Conservation (phyloP, 345 rosid genomes). For the Laguncularia racemosa region DNA sequence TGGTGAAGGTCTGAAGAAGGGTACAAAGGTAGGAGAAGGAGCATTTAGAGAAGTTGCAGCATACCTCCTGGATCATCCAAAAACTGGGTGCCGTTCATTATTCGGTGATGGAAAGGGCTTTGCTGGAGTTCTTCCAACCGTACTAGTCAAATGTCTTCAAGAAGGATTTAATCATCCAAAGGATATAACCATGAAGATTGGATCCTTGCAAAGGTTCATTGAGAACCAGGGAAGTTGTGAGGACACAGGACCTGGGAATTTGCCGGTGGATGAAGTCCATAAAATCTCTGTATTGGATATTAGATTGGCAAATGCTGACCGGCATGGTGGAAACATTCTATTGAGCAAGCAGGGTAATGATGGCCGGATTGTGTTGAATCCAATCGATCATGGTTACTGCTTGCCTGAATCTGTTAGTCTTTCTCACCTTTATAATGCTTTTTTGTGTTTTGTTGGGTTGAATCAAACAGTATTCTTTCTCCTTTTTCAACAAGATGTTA, state of each 20-base stretch:
- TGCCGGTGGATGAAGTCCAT: conserved; percentile 40
- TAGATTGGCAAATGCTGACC: conserved; percentile 40
- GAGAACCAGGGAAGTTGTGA: conserved; percentile 37
- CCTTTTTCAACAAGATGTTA: not conserved
- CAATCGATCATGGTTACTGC: conserved; percentile 46
- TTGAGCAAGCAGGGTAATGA: conserved; percentile 14
- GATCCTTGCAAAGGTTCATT: conserved; percentile 38
- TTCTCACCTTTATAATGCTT: not conserved
- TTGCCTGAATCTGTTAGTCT: conserved; percentile 36
- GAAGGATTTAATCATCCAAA: conserved; percentile 28
- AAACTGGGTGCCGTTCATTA: conserved; percentile 9
- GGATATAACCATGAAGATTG: conserved; percentile 20
- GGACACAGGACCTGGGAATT: conserved; percentile 35
- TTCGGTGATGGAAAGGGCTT: conserved; percentile 23
- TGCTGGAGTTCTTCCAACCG: conserved; percentile 39
- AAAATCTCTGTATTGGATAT: conserved; percentile 35
- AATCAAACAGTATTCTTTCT: not conserved
- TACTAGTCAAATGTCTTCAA: conserved; percentile 25
- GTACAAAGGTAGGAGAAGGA: conserved; percentile 41
- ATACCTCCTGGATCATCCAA: conserved; percentile 39
- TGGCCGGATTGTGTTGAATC: conserved; percentile 25
- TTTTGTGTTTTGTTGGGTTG: not conserved
- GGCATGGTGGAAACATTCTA: conserved; percentile 41
- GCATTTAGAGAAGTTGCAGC: conserved; percentile 44
- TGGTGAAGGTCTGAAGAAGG: conserved; percentile 39